These are phyloP conservation scores for Hypoxylon subgilvum DNA, from an alignment of 495 filamentous ascomycete species.

Conservation along the genomic window DNA sequence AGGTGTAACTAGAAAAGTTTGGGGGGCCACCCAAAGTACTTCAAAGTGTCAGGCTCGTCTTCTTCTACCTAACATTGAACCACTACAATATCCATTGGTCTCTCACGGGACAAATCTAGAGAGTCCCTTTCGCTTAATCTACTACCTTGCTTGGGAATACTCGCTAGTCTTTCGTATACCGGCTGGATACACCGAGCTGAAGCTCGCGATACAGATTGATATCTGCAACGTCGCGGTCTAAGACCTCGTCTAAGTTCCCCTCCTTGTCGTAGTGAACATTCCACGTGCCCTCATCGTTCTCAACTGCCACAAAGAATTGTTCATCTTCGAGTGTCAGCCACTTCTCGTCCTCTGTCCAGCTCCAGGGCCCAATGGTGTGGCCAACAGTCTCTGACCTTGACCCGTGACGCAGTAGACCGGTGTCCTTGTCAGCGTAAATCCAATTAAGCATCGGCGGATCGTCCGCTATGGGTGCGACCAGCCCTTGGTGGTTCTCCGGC, in stretches of 20 bases:
- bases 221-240: constrained; percentile 42
- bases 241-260: constrained; percentile 37
- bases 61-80: background rate
- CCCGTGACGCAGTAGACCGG: constrained; percentile 60
- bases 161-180: constrained; percentile 31
- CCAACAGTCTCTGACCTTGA: constrained; percentile 54
- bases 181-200: constrained; percentile 43
- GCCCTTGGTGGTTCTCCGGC: constrained; percentile 59
- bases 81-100: background rate
- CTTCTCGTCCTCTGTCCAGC: constrained; percentile 61
- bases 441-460: constrained; percentile 69
- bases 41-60: constrained; percentile 12
- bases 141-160: background rate
- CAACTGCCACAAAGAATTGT: constrained; percentile 49
- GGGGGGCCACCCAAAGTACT: background rate
- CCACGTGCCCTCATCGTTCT: constrained; percentile 54
- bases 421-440: constrained; percentile 67
- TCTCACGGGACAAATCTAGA: no score
- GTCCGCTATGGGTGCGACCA: constrained; percentile 64
- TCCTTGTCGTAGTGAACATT: constrained; percentile 52
- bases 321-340: constrained; percentile 58
- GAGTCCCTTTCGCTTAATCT: background rate
- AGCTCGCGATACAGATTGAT: constrained; percentile 42
- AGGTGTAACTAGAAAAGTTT: constrained; percentile 13
- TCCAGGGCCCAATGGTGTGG: constrained; percentile 63